These are phyloP conservation scores for Suillus fuscotomentosus DNA, from an alignment of 768 basidiomycete species.

Conservation along the genomic window DNA sequence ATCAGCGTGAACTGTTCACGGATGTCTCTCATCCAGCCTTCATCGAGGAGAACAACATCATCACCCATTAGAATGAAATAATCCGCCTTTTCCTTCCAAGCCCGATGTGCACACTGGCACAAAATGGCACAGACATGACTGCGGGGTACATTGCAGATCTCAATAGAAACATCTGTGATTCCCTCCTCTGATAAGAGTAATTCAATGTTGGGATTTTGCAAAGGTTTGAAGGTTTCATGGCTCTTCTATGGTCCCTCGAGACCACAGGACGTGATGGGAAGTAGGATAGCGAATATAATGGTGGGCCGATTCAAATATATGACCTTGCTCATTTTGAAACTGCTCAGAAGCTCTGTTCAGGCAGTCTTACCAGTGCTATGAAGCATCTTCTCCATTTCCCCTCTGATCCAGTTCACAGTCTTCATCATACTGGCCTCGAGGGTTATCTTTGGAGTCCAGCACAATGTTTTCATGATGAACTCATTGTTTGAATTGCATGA, in stretches of 20 bases:
- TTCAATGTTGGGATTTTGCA: conserved; percentile 41
- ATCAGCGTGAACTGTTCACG: conserved; percentile 39
- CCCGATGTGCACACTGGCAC: conserved; percentile 46
- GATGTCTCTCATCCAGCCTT: conserved; percentile 49
- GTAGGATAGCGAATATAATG: conserved; percentile 49
- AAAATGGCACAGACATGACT: conserved; percentile 56
- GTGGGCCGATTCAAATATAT: conserved; percentile 34
- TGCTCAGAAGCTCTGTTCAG: conserved; percentile 17
- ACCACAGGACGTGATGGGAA: conserved; percentile 58
- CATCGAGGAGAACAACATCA: conserved; percentile 48
- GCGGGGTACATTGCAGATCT: conserved; percentile 38
- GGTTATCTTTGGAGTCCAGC: conserved; percentile 42
- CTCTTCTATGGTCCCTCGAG: conserved; percentile 34
- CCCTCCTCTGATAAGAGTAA: conserved; percentile 36
- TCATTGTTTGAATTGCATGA: conserved; percentile 54
- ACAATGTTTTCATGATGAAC: conserved; percentile 27
- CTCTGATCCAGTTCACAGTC: conserved; percentile 49
- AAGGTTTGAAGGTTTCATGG: conserved; percentile 42
- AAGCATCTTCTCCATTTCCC: conserved; percentile 31
- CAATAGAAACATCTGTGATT: conserved; percentile 34
- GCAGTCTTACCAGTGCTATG: conserved; percentile 5
- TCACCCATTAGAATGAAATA: conserved; percentile 57
- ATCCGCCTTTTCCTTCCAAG: conserved; percentile 47
- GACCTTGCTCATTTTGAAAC: conserved; percentile 35
- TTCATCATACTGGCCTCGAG: conserved; percentile 46